Evolutionary conservation across 176 grass and related monocot species (phyloP), one percentile per base, ranked within the genome.

Genomic region (Oryza meyeriana): DNA sequence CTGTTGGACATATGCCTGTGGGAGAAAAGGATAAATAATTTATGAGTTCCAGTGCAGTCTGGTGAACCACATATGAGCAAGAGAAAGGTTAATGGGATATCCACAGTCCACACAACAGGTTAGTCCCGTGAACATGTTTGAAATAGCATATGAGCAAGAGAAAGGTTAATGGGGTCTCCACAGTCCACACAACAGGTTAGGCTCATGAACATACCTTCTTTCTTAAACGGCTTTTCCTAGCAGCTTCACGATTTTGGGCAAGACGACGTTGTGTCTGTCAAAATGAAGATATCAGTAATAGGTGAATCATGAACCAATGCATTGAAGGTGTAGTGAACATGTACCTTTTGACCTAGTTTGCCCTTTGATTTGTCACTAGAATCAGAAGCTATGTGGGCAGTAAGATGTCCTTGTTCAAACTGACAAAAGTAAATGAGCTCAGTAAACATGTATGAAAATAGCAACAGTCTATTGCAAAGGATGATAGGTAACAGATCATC

Each of bases 211-310:
- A 22, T 79, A 91, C 95, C 90, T 94, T 98, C 72, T 98, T 98
- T 69, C 87, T 91, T 74, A 94, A 84, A 33, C 95, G 84, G 76
- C 95, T 98, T 87, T 94, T 94, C 81, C 87, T 93, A 75, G 92
- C 95, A n/a, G 95, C 95, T 85, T 98, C 92, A 79, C 95, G 92
- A 81, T 98, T 98, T 89, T 98, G 95, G 63, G 92, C 95, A 62
- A 98, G 88, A 58, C 92, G 92, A 10, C 92, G 92, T 39, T 88
- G 86, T 82, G 84, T 68, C 95, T 98, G 79, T 84, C 63, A 75
- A 70, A 30, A 68, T 64, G 4, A 83, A 27, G 28, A 62, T 29
- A 70, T 90, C 8, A 7, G 28, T 72, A n/a, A 38, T n/a, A 24
- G 33, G 32, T 66, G 57, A 87, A 76, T 71, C 26, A 67, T 32